Base-by-base conservation (phyloP, 176 grass and related monocot species). In the Eremochloa ophiuroides region DNA sequence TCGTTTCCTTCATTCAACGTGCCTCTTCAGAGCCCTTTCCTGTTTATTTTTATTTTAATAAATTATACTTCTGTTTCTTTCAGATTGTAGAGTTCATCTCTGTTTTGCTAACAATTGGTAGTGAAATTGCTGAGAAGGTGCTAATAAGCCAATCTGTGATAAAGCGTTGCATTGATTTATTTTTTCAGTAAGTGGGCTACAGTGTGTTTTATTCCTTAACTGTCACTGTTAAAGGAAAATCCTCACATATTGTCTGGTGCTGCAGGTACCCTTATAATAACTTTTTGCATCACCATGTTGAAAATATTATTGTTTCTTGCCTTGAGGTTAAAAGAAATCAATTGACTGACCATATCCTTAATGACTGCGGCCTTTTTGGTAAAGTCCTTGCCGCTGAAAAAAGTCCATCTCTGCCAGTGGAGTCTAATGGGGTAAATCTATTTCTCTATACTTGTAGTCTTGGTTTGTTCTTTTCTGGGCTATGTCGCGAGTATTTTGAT, bases 41-140 rank as follows among this genome's bases (percentile, higher is more conserved):
- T 31, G 41, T 76, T 17, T 20, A 46, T 72, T 64, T 71, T 73
- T 58, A 74, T 84, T 78, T 62, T 76, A 64, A 62, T n/a, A 29
- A 13, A 48, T 72, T 40, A 12, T 80, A 26, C 20, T 73, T 79
- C 60, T 82, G 80, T 74, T 74, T 66, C 16, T 86, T 78, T 40
- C 93, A 96, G 93, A 88, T 96, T 88, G 83, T 96, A 31, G 90
- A 95, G 79, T 95, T 95, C 75, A 90, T 95, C 48, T 95, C 93
- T 60, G 93, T 95, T 84, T 84, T 92, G 79, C 76, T 90, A 50
- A 89, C 90, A 79, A 92, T 87, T 74, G 90, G 93, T 78, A 95
- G 90, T 39, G 90, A 92, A 90, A 48, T 80, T 40, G 93, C 85
- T 74, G 93, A 95, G 77, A 90, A 83, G 79, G 84, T 88, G 76